Conservation (phyloP, 225 moss, liverwort and hornwort genomes). For the Ulota crispa region DNA sequence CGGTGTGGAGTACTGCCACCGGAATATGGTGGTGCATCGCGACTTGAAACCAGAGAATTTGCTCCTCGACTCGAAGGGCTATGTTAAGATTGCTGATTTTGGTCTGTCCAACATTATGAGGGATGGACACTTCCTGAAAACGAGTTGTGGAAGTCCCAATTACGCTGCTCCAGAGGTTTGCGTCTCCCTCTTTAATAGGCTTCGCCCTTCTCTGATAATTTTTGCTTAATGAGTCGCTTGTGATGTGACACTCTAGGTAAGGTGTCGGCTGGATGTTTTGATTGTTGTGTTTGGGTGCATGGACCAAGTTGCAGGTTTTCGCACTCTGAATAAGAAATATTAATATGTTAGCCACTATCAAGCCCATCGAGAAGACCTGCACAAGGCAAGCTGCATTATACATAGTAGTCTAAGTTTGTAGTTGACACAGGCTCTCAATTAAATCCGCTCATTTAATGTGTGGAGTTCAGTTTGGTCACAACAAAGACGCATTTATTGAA, state of each 20-base stretch:
- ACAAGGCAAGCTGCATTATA: conserved; percentile 47
- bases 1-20: conserved; percentile 57
- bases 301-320: conserved; percentile 42
- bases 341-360: conserved; percentile 34
- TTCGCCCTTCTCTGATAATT: conserved; percentile 15
- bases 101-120: conserved; percentile 57
- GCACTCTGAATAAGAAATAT: conserved; percentile 26
- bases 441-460: conserved; percentile 16
- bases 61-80: conserved; percentile 41
- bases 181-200: neutral
- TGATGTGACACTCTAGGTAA: conserved; percentile 11
- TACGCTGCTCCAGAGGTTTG: conserved; percentile 57
- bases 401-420: conserved; percentile 25
- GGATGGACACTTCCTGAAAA: conserved; percentile 55
- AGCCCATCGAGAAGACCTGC: conserved; percentile 45
- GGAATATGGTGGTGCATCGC: conserved; percentile 56
- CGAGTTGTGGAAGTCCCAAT: conserved; percentile 56
- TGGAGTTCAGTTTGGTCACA: conserved; percentile 12
- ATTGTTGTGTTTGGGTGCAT: conserved; percentile 45
- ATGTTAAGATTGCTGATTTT: conserved; percentile 57
- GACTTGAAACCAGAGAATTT: conserved; percentile 58
- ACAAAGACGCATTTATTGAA: conserved; percentile 21
- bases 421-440: conserved; percentile 14
- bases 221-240: conserved; percentile 11
- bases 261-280: conserved; percentile 32